Base-by-base conservation (phyloP, 2,329 filamentous ascomycete species). In the Trichoderma afroharzianum region DNA sequence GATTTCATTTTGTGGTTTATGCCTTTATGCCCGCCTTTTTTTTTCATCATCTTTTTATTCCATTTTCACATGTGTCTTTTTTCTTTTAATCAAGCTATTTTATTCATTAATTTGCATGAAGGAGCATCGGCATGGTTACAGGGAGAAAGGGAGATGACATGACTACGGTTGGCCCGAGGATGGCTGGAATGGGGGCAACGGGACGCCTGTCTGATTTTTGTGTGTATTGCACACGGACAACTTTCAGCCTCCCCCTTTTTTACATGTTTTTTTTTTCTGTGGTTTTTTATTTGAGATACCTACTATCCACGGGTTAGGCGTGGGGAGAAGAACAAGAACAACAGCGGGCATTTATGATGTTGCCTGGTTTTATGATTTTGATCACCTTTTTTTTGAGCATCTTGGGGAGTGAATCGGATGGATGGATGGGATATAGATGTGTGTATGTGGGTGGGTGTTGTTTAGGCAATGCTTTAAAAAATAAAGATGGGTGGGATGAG, bases 401-500 rank as follows among this genome's bases (percentile, higher is more conserved):
- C 47, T 7, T 39, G 21, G 15, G 50, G 47, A 32, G 63, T 53
- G 43, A 26, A 55, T 43, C 12, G 59, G 43, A 21, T 47, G 43
- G 43, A 21, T 47, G 43, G 30, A 36, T 32, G 28, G 43, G 18
- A 66, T 18, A 78, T 78, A 77, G 74, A 79, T 68, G 71, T 72
- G 64, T 66, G 14, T 14, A 15, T 21, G 18, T 8, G 9, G 36
- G 14, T 18, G 2, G 36, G 3, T 50, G 18, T 3, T 28, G 32
- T 21, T 64, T 72, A 72, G 67, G 78, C 77, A 76, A 72, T 74
- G 68, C 47, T 33, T 55, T 63, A 28, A 28, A 71, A 30, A 24
- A 28, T 32, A 71, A 30, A 24, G 57, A 53, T 33, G 33, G 11
- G n/a, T n/a, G 14, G 28, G 57, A 53, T 24, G 33, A 15, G 21